A percentile compares a stretch with the other conserved stretches of the same genome.
Conservation (phyloP, 139 green algal genomes). For the Coelastrella sp. region DNA sequence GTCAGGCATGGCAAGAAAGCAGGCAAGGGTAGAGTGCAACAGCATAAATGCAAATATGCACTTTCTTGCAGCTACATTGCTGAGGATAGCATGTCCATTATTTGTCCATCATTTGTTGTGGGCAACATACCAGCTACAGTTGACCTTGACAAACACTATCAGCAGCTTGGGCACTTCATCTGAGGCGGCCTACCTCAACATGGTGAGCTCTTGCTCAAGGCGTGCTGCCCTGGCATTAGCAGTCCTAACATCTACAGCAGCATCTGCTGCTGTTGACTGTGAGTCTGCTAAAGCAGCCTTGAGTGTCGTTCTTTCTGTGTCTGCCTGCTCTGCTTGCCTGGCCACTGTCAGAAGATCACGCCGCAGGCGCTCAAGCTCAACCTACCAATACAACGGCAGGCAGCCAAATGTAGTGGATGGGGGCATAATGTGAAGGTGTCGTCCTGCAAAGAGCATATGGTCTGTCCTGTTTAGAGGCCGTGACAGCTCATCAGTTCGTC, state of each 20-base stretch:
- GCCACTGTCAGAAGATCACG: background rate
- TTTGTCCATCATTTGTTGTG: too few relatives aligned
- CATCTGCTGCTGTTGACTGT: constrained; percentile 30
- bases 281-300: background rate
- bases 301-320: background rate
- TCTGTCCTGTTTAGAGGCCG: too few relatives aligned
- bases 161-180: background rate
- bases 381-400: background rate
- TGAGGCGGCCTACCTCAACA: background rate
- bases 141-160: background rate
- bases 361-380: constrained; percentile 10
- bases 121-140: too few relatives aligned
- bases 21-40: too few relatives aligned
- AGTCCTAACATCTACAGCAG: constrained; percentile 20
- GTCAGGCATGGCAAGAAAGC: background rate
- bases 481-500: too few relatives aligned
- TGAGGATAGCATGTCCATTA: too few relatives aligned
- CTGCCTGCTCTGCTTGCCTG: background rate
- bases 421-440: too few relatives aligned
- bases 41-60: too few relatives aligned
- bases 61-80: too few relatives aligned
- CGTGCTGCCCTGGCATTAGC: constrained; percentile 15
- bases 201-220: constrained; percentile 16
- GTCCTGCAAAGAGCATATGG: too few relatives aligned
- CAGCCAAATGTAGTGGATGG: too few relatives aligned